Evolutionary conservation across 176 grass and related monocot genomes (phyloP), one percentile per base, ranked within the genome.

Genomic region (Typha latifolia): DNA sequence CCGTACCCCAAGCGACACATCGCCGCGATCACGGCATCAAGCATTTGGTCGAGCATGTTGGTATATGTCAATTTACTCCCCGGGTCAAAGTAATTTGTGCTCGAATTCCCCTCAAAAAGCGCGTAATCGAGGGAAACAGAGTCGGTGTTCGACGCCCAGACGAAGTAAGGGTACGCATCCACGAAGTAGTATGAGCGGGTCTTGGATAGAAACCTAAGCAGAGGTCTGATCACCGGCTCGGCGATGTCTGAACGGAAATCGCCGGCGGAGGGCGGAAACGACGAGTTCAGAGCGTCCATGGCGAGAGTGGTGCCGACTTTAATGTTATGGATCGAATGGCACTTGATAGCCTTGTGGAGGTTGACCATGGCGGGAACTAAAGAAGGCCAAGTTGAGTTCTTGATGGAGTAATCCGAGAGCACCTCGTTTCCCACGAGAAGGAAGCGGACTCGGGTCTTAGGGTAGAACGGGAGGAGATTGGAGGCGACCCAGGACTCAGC

Each of bases 351-450:
- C 7, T 26, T 72, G 75, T 84, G 82, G 29, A 96, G 78, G 69
- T 96, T 89, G 53, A 72, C 71, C 66, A 96, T 96, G 37, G 93
- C 88, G 3, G 88, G 88, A 31, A 96, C 93, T 48, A 96, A 66
- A 47, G 24, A 69, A 2, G 77, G 62, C 93, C 93, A 89, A 43
- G 72, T 68, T 50, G 93, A 82, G 48, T 48, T 20, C 5, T 77
- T 67, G 47, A 89, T 49, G 75, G 88, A 84, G 37, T 15, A 14
- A 75, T 97, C 80, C 49, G 93, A 91, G 66, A 97, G 88, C 43
- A 97, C 62, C 85, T 97, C 93, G 78, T 97, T 92, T 7, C 93
- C 93, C 51, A 97, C 81, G 70, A 97, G 93, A 11, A 92, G 84
- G 78, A 75, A 97, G 70, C 80, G 86, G 64, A 97, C 55, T 47